Base-by-base conservation (phyloP, 1,284 basidiomycete species). In the Neonothopanus nambi region DNA sequence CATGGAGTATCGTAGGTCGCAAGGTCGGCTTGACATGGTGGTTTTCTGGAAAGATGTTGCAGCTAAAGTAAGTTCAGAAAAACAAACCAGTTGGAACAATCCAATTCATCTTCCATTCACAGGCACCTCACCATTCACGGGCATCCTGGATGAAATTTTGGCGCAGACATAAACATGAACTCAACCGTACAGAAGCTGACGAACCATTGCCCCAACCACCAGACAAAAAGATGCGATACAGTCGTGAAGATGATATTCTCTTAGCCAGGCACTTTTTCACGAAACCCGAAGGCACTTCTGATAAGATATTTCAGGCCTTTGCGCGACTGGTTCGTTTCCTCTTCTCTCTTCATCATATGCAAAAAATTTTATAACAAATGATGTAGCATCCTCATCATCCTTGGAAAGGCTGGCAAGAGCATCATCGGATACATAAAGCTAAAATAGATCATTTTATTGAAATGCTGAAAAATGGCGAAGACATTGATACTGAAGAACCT, bases 81-180 rank as follows among this genome's bases (percentile, higher is more conserved):
- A 23, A 36, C 4, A 20, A 28, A 30, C n/a, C n/a, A 6, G 13
- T n/a, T 15, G 20, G 11, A 15, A 26, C 41, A 36, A 36, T 51
- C 40, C 9, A 30, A 40, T 24, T 48, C 28, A 47, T 41, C 18
- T 30, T 39, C 24, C 48, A 24, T 40, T 18, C n/a, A 42, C 39
- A 89, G 85, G 89, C 89, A 0, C 89, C 90, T 1, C 89, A 92
- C 67, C 89, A 92, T 62, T 91, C 90, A 21, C 83, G 89, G 23
- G 89, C 90, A 46, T 91, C 89, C 2, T 92, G 89, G 89, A 90
- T 92, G 88, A 92, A 92, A 67, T 92, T 85, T 69, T 92, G 89
- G 79, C 78, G 89, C 13, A 75, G 89, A 54, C 89, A 92, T 65
- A 89, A 89, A 59, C 89, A 92, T 61, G 90, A 92, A 61, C 70